Conservation (phyloP, 2,329 filamentous ascomycete species). For the Fusarium oxysporum region DNA sequence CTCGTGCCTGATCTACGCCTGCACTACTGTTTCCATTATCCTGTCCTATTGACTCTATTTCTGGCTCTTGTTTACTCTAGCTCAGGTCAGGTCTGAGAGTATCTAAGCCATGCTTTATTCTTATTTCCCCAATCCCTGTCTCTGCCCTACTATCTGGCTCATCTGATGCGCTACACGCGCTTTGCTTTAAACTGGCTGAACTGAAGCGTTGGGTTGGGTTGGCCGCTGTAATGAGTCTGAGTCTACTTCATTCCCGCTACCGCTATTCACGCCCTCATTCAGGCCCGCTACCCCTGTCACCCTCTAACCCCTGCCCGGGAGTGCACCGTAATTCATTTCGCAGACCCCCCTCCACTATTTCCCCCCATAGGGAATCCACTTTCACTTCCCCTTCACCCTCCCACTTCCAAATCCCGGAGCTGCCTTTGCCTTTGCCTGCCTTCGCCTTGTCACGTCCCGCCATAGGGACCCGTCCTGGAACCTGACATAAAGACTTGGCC, state of each 20-base stretch:
- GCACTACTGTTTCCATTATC: constrained; percentile 30
- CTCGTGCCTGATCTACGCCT: constrained; percentile 4
- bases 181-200: constrained; percentile 7
- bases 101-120: constrained; percentile 25
- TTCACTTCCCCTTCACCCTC: constrained; percentile 37
- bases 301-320: constrained; percentile 24
- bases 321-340: constrained; percentile 25
- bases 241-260: constrained; percentile 23
- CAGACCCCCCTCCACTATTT: constrained; percentile 20
- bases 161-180: constrained; percentile 20
- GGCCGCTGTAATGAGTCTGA: constrained; percentile 35
- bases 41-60: constrained; percentile 33
- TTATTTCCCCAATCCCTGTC: constrained; percentile 25
- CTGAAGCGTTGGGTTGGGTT: constrained; percentile 38
- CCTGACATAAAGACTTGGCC: constrained; percentile 49
- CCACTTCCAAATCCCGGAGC: constrained; percentile 36
- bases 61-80: constrained; percentile 22
- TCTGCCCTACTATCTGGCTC: background rate
- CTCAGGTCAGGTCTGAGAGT: constrained; percentile 19
- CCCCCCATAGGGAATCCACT: constrained; percentile 34
- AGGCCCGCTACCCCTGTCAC: constrained; percentile 27
- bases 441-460: constrained; percentile 47
- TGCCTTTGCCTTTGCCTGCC: constrained; percentile 3
- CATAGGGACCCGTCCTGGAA: constrained; percentile 45
- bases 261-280: constrained; percentile 33